These are phyloP conservation scores for Sugiyamaella japonica DNA, from an alignment of 1,139 yeast genomes.

Conservation along the genomic window DNA sequence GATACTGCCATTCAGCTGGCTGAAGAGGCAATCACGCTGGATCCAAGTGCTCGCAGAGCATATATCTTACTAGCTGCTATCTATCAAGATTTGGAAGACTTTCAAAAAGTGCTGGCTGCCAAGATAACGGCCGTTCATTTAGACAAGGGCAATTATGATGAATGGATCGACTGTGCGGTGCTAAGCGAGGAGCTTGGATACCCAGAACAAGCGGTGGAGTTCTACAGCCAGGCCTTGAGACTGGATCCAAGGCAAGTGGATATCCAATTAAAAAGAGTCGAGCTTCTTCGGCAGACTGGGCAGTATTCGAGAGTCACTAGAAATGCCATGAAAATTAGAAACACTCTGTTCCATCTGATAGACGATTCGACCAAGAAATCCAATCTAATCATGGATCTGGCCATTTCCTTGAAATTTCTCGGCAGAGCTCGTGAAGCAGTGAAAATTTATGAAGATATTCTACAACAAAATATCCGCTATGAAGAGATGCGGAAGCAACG, in stretches of 20 bases:
- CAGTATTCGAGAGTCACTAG: slow-evolving; percentile 73
- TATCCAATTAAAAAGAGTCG: slow-evolving; percentile 49
- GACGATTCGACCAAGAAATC: slow-evolving; percentile 43
- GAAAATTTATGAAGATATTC: slow-evolving; percentile 56
- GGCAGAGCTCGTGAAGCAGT: slow-evolving; percentile 81
- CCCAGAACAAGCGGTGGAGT: slow-evolving; percentile 76
- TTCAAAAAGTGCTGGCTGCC: slow-evolving; percentile 72
- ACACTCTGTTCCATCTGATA: slow-evolving; percentile 51
- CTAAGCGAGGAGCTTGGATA: slow-evolving; percentile 71
- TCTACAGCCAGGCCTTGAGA: slow-evolving; percentile 48
- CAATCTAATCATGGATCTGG: slow-evolving; percentile 66
- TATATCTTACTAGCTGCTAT: slow-evolving; percentile 86
- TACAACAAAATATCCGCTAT: slow-evolving; percentile 26
- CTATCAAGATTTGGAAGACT: slow-evolving; percentile 64
- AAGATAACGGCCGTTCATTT: slow-evolving; percentile 85
- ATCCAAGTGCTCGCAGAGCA: slow-evolving; percentile 77
- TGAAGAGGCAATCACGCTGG: slow-evolving; percentile 72
- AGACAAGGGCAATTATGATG: slow-evolving; percentile 71
- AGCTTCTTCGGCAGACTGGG: slow-evolving; percentile 62
- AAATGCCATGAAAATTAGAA: slow-evolving; percentile 64
- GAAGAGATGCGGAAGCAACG: slow-evolving; percentile 2
- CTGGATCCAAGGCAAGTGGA: slow-evolving; percentile 32
- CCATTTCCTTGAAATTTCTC: slow-evolving; percentile 72
- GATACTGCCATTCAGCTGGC: slow-evolving; percentile 59
- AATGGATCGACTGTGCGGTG: slow-evolving; percentile 85